Evolutionary conservation across 352 stramenopile genomes (phyloP).

Genomic region (Globisporangium alternatum): DNA sequence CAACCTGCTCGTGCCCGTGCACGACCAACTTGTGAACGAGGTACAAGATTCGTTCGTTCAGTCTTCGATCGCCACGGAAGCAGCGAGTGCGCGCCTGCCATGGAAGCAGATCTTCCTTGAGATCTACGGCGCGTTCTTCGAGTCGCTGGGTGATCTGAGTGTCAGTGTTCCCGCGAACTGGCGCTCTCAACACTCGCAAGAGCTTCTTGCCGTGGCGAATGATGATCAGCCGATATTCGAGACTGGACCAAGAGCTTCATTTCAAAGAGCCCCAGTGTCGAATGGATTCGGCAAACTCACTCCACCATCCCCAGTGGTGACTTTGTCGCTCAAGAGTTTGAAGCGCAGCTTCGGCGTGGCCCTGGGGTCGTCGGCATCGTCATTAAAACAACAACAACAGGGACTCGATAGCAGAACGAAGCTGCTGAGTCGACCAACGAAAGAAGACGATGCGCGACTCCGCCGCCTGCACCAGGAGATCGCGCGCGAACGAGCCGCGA

Average conservation of each 20-base stretch:
- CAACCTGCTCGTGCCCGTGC: conserved; percentile 43
- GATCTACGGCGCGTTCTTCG: conserved; percentile 60
- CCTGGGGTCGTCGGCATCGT: background rate
- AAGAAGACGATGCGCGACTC: conserved; percentile 14
- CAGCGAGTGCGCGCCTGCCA: conserved; percentile 31
- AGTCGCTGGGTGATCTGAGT: conserved; percentile 45
- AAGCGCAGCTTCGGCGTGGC: conserved; percentile 34
- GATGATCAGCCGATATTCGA: background rate
- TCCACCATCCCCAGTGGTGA: background rate
- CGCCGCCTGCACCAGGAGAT: conserved; percentile 55
- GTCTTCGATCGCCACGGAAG: conserved; percentile 14
- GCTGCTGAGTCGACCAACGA: background rate
- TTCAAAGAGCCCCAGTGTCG: background rate
- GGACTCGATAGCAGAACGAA: background rate
- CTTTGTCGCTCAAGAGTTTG: conserved; percentile 32
- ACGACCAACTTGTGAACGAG: conserved; percentile 31
- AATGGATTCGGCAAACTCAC: background rate
- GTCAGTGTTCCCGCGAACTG: conserved; percentile 40
- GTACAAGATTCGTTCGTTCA: background rate
- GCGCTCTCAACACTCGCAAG: conserved; percentile 17
- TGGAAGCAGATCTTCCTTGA: conserved; percentile 60
- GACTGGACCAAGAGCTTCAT: background rate
- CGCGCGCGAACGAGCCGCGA: conserved; percentile 40
- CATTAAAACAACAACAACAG: background rate
- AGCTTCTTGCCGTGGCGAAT: conserved; percentile 8